Evolutionary conservation across 2,329 filamentous ascomycete genomes (phyloP), one percentile per base, ranked within the genome.

Genomic region (Colletotrichum simmondsii): DNA sequence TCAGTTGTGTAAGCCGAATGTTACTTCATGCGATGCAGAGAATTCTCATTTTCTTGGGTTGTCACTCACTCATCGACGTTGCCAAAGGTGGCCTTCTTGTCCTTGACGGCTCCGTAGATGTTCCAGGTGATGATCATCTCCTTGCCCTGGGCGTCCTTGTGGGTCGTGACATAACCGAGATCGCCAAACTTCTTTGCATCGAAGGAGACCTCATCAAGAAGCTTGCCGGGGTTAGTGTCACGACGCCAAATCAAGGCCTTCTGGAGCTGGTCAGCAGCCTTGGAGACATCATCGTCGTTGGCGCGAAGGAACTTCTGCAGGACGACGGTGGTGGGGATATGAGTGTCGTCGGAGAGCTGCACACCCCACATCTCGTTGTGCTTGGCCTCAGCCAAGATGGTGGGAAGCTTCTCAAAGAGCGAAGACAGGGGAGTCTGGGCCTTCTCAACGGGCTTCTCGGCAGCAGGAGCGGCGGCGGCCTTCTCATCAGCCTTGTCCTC

Each of bases 241-340:
- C 93, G 93, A 73, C 96, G 91, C 95, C 95, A 98, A 76, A 93
- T 88, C 54, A 98, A 87, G 1, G 95, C 95, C 78, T 92, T 91
- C 71, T 85, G 87, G 57, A 98, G 90, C 85, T 98, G 95, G 68
- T 92, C 90, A 80, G 92, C 91, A 19, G 95, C 94, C 80, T 92
- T 92, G 65, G 87, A 86, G 7, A 94, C 81, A 78, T 97, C 92
- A 74, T 92, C 92, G 74, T 92, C 91, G 81, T 98, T 98, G 80
- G 95, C 96, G 77, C 95, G 94, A 68, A 98, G 90, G 85, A 95
- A 98, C 86, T 98, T 98, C 81, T 97, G 95, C 61, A 98, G 87
- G 64, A 98, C 90, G 77, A 98, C 92, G 80, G 93, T 92, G 60
- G 93, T 95, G 67, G 94, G 94, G 65, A 95, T 87, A 77, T 95